These are phyloP conservation scores for Psilocybe cyanescens DNA, from an alignment of 768 basidiomycete species.

Conservation along the genomic window DNA sequence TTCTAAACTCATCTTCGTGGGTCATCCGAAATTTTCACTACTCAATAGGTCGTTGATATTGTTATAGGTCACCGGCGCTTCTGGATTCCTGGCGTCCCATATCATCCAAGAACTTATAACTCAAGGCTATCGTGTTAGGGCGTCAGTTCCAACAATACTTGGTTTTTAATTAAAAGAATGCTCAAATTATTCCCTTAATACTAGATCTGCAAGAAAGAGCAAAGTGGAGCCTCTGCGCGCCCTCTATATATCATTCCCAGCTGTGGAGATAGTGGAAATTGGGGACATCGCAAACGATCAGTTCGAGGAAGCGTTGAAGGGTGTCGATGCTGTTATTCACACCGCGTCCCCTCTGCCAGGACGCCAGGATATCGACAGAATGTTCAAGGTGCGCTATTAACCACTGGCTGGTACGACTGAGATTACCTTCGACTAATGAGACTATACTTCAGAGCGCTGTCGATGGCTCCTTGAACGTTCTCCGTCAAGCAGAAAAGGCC, in stretches of 20 bases:
- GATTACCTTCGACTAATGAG: too few species aligned
- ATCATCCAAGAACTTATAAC: constrained; percentile 24
- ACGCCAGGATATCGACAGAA: constrained; percentile 16
- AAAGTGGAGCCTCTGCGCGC: constrained; percentile 20
- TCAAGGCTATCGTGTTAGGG: constrained; percentile 27
- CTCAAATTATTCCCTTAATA: not conserved
- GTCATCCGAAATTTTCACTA: not conserved
- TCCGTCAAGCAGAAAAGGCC: constrained; percentile 40
- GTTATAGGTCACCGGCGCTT: constrained; percentile 29
- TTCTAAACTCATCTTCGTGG: constrained; percentile 11
- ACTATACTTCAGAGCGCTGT: constrained; percentile 32
- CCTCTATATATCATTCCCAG: constrained; percentile 14
- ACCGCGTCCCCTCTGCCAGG: constrained; percentile 35
- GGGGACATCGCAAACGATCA: constrained; percentile 25
- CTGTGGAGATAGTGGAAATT: constrained; percentile 26
- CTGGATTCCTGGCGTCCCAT: constrained; percentile 29
- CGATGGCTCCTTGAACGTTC: constrained; percentile 40
- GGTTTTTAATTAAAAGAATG: not conserved
- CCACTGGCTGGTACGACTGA: not conserved
- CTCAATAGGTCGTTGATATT: not conserved
- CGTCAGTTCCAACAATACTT: constrained; percentile 14
- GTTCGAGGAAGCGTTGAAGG: constrained; percentile 47
- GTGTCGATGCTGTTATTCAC: constrained; percentile 48
- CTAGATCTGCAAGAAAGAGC: constrained; percentile 26
- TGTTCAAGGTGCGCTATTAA: constrained; percentile 16